Percentiles rank a stretch among this genome's conserved stretches.
Evolutionary conservation across 164 flowering plant genomes (phyloP).

Genomic region (Tinospora cordifolia): DNA sequence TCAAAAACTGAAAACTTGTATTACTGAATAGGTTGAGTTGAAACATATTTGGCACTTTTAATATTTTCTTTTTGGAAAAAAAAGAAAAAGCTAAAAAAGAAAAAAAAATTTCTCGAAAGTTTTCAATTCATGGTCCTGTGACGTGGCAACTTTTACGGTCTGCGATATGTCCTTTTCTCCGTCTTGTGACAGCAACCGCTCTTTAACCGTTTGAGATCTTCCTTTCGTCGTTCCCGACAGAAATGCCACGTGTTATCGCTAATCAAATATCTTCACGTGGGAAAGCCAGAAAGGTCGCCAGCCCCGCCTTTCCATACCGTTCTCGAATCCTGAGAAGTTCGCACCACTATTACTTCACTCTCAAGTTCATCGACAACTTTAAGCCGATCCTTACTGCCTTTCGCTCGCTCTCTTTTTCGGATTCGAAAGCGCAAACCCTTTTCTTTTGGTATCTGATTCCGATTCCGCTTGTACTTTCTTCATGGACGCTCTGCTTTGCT

Average conservation of each 20-base stretch:
- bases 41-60: too few species aligned
- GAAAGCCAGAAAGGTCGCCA: background rate
- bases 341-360: background rate
- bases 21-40: too few species aligned
- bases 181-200: too few species aligned
- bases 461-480: background rate
- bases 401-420: background rate
- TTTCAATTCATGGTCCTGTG: too few species aligned
- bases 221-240: background rate
- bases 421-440: background rate
- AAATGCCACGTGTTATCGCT: background rate
- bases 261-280: background rate
- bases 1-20: too few species aligned
- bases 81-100: too few species aligned
- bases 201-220: background rate
- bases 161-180: too few species aligned
- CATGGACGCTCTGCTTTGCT: constrained; percentile 22
- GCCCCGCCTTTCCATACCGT: background rate
- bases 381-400: background rate
- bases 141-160: too few species aligned
- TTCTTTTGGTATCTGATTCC: constrained; percentile 8
- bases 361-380: background rate
- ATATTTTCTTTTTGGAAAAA: too few species aligned
- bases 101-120: too few species aligned
- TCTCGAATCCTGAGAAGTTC: background rate